These are phyloP conservation scores for Myriosclerotinia curreyana DNA, from an alignment of 2,329 filamentous ascomycete genomes.

Conservation along the genomic window DNA sequence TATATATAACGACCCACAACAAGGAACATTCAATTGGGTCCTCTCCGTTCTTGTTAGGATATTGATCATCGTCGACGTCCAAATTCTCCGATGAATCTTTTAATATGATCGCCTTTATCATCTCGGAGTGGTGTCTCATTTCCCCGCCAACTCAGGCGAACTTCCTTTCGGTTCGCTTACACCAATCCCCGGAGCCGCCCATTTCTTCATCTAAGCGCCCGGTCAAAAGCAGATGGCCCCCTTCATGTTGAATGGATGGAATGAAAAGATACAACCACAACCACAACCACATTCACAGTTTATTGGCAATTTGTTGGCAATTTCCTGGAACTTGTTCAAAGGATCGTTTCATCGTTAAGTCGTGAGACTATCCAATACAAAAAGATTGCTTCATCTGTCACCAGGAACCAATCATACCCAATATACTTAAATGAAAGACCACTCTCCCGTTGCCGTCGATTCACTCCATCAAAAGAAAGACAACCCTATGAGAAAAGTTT, in stretches of 20 bases:
- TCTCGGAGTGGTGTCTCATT: slow-evolving; percentile 9
- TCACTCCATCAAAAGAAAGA: slow-evolving; percentile 24
- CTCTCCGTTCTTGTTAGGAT: not conserved
- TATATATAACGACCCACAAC: slow-evolving; percentile 10
- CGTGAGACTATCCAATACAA: slow-evolving; percentile 18
- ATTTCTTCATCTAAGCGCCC: slow-evolving; percentile 29
- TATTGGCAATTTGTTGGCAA: slow-evolving; percentile 21
- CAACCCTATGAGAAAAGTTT: slow-evolving; percentile 23
- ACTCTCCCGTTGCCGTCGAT: slow-evolving; percentile 3
- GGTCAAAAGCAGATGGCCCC: slow-evolving; percentile 19
- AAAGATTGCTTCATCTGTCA: slow-evolving; percentile 23
- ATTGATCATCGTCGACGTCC: slow-evolving; percentile 10
- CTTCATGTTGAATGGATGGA: slow-evolving; percentile 26
- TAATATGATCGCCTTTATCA: slow-evolving; percentile 21
- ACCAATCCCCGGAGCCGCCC: slow-evolving; percentile 20
- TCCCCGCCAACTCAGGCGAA: slow-evolving; percentile 4
- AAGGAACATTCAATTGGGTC: not conserved
- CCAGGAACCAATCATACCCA: slow-evolving; percentile 30
- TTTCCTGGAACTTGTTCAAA: slow-evolving; percentile 17
- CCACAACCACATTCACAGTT: slow-evolving; percentile 21
- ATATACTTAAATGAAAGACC: slow-evolving; percentile 16
- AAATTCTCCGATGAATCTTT: slow-evolving; percentile 8
- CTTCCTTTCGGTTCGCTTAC: slow-evolving; percentile 8
- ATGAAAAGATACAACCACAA: slow-evolving; percentile 20
- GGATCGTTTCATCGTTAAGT: slow-evolving; percentile 34